Conservation (phyloP, 768 basidiomycete species). For the Flagelloscypha sp. region DNA sequence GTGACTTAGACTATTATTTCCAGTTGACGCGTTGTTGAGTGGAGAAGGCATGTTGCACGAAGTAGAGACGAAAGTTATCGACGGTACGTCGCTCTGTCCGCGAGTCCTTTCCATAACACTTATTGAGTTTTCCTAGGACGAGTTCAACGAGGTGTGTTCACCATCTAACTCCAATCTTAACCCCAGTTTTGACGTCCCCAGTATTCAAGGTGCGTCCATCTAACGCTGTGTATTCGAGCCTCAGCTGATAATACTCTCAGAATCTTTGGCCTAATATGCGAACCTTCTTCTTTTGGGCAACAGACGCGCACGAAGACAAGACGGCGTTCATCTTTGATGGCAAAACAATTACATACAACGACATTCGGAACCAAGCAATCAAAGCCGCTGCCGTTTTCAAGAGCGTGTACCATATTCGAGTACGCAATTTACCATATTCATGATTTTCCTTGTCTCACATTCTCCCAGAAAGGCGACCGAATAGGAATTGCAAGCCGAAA, state of each 20-base stretch:
- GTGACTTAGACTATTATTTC: too few relatives aligned
- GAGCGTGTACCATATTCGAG: constrained; percentile 37
- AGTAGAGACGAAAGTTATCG: constrained; percentile 36
- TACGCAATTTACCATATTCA: constrained; percentile 8
- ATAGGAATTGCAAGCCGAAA: constrained; percentile 60
- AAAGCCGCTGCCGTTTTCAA: constrained; percentile 37
- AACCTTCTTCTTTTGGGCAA: constrained; percentile 43
- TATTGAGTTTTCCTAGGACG: too few relatives aligned
- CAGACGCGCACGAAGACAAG: constrained; percentile 30
- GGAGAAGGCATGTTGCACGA: constrained; percentile 41
- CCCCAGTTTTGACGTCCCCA: too few relatives aligned
- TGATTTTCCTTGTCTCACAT: neutral
- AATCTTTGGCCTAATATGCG: constrained; percentile 46
- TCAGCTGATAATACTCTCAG: too few relatives aligned
- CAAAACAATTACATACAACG: constrained; percentile 37
- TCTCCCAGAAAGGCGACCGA: constrained; percentile 35
- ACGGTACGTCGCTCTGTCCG: too few relatives aligned
- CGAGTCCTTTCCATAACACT: too few relatives aligned
- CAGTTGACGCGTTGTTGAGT: constrained; percentile 39
- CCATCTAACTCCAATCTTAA: too few relatives aligned
- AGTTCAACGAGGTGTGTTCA: constrained; percentile 38
- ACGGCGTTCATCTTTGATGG: constrained; percentile 51
- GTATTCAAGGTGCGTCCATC: too few relatives aligned
- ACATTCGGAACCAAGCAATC: constrained; percentile 36
- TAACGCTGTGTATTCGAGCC: too few relatives aligned